phyloP scores from a whole-genome alignment of 2,329 filamentous ascomycete genomes.

The Fusarium circinatum region DNA sequence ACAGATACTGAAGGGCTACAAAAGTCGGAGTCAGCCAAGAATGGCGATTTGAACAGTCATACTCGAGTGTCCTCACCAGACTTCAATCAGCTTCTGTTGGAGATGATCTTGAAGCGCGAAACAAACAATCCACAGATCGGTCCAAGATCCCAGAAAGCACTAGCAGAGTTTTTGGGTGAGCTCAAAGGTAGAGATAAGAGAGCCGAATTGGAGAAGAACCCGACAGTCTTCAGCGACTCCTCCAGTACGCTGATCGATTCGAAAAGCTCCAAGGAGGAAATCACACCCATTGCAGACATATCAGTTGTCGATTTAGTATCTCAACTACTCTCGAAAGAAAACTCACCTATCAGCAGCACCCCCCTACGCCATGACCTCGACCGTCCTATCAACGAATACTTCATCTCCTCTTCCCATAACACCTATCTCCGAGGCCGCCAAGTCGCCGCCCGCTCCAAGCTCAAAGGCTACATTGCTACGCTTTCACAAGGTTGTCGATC shows the following conservation, averaged over 20 bases:
- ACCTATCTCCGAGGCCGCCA: constrained; percentile 25
- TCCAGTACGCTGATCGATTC: neutral
- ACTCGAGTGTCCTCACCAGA: accelerated
- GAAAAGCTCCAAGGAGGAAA: neutral
- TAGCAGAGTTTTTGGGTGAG: neutral
- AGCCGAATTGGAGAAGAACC: accelerated
- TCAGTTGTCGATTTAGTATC: neutral
- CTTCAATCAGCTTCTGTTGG: neutral
- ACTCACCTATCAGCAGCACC: neutral
- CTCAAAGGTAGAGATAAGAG: neutral
- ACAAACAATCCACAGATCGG: accelerated
- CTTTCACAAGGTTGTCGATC: constrained; percentile 18
- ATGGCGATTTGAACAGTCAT: neutral
- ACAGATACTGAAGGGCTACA: neutral
- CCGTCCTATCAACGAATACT: constrained; percentile 22
- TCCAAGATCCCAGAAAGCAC: accelerated
- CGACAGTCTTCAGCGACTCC: neutral
- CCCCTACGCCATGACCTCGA: neutral
- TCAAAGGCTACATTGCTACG: constrained; percentile 7
- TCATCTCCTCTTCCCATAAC: constrained; percentile 28
- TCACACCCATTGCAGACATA: accelerated
- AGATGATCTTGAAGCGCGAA: neutral
- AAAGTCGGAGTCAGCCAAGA: accelerated
- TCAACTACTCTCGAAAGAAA: neutral
- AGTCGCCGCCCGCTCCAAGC: constrained; percentile 8